Base-by-base conservation (phyloP, 371 early-diverging fungal species). In the Mortierella sp. region DNA sequence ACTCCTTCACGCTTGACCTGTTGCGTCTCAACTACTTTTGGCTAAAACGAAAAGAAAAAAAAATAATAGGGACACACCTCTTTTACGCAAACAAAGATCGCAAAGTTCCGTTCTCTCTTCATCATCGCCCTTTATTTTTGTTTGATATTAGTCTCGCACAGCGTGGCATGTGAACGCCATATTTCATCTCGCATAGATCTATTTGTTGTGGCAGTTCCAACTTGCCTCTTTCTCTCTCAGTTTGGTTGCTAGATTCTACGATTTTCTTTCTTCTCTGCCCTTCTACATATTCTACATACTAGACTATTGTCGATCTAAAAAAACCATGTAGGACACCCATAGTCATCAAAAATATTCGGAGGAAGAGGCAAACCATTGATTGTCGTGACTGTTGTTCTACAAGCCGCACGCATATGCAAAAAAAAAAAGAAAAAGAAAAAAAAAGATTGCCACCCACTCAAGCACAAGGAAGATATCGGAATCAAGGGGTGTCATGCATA, bases 391-490 rank as follows among this genome's bases (percentile, higher is more conserved):
- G 47, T 45, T 45, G 4, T 45, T 45, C 47, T 45, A 30, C 30
- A 45, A 45, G 16, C 47, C 47, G 18, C 47, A 14, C 16, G 6
- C 1, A 3, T 45, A 6, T 3, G 16, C 18, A 45, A 14, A 14
- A 14, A 5, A 45, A 9, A 43, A 14, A 9, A 14, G 9, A 43
- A 43, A 30, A 30, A 45, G 40, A 8, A 32, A 45, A 28, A 9
- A 40, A 62, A 37, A 18, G 6, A 14, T 9, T 45, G 47, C 30
- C 30, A 5, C 16, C 47, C 47, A 45, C 9, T 32, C 11, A n/a
- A 62, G 37, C 22, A 30, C 49, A 49, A 64, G 64, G 64, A 64
- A 64, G 64, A 64, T 64, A 64, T 64, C 64, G 64, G 64, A 64
- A 64, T 49, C n/a, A 14, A 64, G 49, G 64, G 64, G 51, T 47